Base-by-base conservation (phyloP, 2,329 filamentous ascomycete species). In the Passalora sequoiae region DNA sequence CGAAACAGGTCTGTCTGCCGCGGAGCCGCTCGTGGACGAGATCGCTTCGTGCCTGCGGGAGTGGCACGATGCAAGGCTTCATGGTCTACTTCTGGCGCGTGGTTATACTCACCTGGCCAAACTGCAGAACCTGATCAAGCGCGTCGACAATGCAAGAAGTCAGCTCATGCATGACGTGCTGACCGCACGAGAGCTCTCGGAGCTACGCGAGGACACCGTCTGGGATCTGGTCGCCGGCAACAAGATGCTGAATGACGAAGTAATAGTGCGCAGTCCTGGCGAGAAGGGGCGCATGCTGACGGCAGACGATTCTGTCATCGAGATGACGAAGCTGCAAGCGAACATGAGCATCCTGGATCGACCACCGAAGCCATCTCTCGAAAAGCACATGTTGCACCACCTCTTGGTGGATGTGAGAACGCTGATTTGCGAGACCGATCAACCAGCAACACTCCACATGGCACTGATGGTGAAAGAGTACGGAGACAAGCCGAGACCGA, bases 21-120 rank as follows among this genome's bases (percentile, higher is more conserved):
- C 86, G 6, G 94, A 98, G 64, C 92, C 92, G 2, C 69, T 98
- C 49, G 89, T 98, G 17, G 92, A 98, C 66, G 92, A 98, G 66
- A 97, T 98, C 57, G 89, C 92, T 10, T 96, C 89, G 3, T 98
- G 92, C 63, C 70, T 98, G 51, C 81, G 92, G 56, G 92, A 98
- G 75, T 98, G 92, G 94, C 91, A 98, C 69, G 94, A 92, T 15
- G 95, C 89, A 13, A 94, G 96, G 61, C 75, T 98, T 12, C 94
- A 98, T 68, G 88, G 94, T 62, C 74, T 97, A 17, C 76, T 98
- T 1, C 77, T 98, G 6, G 81, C 81, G 15, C 79, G 88, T 47
- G 81, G 89, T 62, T 98, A 98, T 66, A 71, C 76, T 38, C 78
- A 83, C 42, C 72, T 98, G 43, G 88, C 94, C 57, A 81, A 84